Evolutionary conservation across 306 rosid genomes (phyloP).

Genomic region (Echinosophora koreensis): DNA sequence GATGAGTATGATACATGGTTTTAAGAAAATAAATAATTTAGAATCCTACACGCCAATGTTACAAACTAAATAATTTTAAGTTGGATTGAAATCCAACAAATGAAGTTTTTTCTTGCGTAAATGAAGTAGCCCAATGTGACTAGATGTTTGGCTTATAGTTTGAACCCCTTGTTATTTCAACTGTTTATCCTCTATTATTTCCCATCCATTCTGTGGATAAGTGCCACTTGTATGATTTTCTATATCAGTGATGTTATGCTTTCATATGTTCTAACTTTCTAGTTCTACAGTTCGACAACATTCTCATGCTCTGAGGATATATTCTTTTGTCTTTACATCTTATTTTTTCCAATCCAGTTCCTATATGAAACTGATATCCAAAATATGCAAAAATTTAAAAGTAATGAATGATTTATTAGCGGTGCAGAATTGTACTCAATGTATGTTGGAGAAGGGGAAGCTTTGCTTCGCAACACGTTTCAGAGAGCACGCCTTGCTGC

Average conservation of each 20-base stretch:
- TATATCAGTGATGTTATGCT: constrained; percentile 13
- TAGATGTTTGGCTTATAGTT: constrained; percentile 2
- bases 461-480: constrained; percentile 83
- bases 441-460: constrained; percentile 99
- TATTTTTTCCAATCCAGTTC: constrained; percentile 33
- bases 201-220: neutral
- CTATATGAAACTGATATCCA: constrained; percentile 7
- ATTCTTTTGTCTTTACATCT: neutral
- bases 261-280: constrained; percentile 10
- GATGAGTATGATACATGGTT: no score
- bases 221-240: neutral
- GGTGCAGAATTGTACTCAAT: constrained; percentile 92
- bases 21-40: no score
- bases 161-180: constrained; percentile 2
- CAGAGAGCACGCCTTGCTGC: constrained; percentile 91
- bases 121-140: neutral
- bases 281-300: neutral
- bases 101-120: constrained; percentile 4
- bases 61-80: no score
- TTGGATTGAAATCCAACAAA: no score
- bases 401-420: constrained; percentile 62
- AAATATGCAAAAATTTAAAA: constrained; percentile 33
- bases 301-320: constrained; percentile 24
- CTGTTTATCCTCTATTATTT: constrained; percentile 4
- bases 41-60: no score